Percentiles rank a stretch among this genome's conserved stretches.
Evolutionary conservation across 768 basidiomycete species (phyloP).

Genomic region (Trametes meyenii): DNA sequence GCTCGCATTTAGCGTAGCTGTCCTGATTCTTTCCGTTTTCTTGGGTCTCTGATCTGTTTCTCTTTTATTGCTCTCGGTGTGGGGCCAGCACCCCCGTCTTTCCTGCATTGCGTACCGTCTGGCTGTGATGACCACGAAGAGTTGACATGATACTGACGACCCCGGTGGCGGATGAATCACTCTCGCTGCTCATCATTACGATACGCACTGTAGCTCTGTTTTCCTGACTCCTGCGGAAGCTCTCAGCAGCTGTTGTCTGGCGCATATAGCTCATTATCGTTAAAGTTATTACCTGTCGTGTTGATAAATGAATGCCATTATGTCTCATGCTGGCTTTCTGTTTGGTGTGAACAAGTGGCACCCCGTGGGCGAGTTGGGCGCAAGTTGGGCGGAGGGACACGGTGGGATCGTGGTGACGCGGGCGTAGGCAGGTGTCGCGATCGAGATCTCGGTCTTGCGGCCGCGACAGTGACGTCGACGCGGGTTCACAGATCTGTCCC

Average conservation of each 20-base stretch:
- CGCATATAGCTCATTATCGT: slow-evolving; percentile 15
- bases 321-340: neutral
- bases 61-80: slow-evolving; percentile 9
- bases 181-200: slow-evolving; percentile 27
- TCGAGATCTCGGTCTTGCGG: slow-evolving; percentile 2
- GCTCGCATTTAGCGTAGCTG: slow-evolving; percentile 8
- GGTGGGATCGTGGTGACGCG: too few species aligned
- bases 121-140: slow-evolving; percentile 26
- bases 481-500: neutral
- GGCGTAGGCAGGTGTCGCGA: neutral
- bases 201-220: slow-evolving; percentile 19
- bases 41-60: neutral
- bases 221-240: slow-evolving; percentile 17
- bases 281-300: neutral
- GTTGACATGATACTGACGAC: slow-evolving; percentile 44
- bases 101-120: slow-evolving; percentile 21
- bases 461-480: slow-evolving; percentile 10
- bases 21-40: neutral
- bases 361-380: too few species aligned
- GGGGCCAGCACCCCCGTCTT: slow-evolving; percentile 14
- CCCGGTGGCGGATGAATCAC: slow-evolving; percentile 44
- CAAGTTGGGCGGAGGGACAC: neutral
- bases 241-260: slow-evolving; percentile 16
- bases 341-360: neutral
- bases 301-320: neutral